A percentile compares a stretch with the other conserved stretches of the same genome.
Evolutionary conservation across 371 early-diverging fungal genomes (phyloP).

Genomic region (Rhizopus delemar): DNA sequence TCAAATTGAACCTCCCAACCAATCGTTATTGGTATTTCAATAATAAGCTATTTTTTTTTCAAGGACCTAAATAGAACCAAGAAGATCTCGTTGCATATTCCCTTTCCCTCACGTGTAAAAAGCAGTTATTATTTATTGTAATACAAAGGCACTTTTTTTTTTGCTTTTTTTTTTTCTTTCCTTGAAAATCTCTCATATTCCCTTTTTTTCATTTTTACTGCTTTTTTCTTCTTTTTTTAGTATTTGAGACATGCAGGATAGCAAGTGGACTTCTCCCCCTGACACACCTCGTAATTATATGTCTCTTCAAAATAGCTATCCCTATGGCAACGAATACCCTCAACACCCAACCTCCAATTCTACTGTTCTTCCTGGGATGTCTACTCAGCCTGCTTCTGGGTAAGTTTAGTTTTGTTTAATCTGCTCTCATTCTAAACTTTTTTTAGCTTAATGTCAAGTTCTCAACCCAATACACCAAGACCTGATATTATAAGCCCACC

Average conservation of each 20-base stretch:
- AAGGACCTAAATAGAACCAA: neutral
- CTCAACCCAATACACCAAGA: constrained; percentile 38
- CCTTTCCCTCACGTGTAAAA: constrained; percentile 16
- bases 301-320: constrained; percentile 26
- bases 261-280: constrained; percentile 32
- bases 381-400: constrained; percentile 23
- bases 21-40: neutral
- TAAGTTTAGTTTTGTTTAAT: constrained; percentile 10
- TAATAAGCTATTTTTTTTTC: neutral
- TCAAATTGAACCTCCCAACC: neutral
- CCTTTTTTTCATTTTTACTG: constrained; percentile 2
- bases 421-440: neutral
- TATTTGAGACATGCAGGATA: constrained; percentile 26
- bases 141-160: constrained; percentile 10
- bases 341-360: constrained; percentile 7
- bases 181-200: neutral
- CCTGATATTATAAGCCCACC: constrained; percentile 36
- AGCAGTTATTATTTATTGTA: constrained; percentile 8
- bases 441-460: constrained; percentile 30
- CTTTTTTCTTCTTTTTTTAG: constrained; percentile 10
- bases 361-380: constrained; percentile 23
- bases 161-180: constrained; percentile 6
- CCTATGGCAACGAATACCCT: constrained; percentile 19
- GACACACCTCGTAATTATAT: constrained; percentile 33
- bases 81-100: neutral